phyloP scores from a whole-genome alignment of 129 eudicot species.

The Solidago caesia region DNA sequence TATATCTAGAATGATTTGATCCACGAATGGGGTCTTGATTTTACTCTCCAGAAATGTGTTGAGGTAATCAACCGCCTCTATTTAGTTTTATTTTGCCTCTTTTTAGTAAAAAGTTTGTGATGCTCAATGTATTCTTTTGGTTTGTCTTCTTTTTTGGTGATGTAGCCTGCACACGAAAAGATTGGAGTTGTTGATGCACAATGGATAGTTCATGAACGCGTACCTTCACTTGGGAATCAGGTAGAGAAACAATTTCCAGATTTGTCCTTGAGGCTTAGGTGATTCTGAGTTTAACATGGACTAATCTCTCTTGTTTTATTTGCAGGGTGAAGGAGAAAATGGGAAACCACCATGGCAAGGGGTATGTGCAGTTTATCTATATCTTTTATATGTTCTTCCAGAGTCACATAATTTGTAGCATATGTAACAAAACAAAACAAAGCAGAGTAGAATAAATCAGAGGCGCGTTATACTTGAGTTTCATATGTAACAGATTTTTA shows the following conservation, averaged over 20 bases:
- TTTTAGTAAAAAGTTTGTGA: neutral
- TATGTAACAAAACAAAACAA: neutral
- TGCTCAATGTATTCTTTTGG: neutral
- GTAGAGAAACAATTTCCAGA: slow-evolving; percentile 34
- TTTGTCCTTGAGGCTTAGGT: slow-evolving; percentile 12
- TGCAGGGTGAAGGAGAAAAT: slow-evolving; percentile 49
- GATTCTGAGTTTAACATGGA: neutral
- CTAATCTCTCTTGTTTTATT: slow-evolving; percentile 14
- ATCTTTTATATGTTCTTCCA: neutral
- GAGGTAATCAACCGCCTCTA: slow-evolving; percentile 48
- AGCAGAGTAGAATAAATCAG: neutral
- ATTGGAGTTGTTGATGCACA: slow-evolving; percentile 98
- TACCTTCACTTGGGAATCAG: slow-evolving; percentile 90
- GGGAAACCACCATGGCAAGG: slow-evolving; percentile 77
- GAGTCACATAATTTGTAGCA: neutral
- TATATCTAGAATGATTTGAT: slow-evolving; percentile 83
- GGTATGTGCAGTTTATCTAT: slow-evolving; percentile 40
- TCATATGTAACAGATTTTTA: neutral
- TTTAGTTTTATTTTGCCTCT: neutral
- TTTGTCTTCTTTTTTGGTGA: neutral
- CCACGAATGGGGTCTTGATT: slow-evolving; percentile 98
- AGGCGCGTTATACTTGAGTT: neutral
- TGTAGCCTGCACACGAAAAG: slow-evolving; percentile 81
- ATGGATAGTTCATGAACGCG: slow-evolving; percentile 80
- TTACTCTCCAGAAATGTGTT: slow-evolving; percentile 74